These are phyloP conservation scores for Yamagishiella unicocca DNA, from an alignment of 139 green algal genomes.

Conservation along the genomic window DNA sequence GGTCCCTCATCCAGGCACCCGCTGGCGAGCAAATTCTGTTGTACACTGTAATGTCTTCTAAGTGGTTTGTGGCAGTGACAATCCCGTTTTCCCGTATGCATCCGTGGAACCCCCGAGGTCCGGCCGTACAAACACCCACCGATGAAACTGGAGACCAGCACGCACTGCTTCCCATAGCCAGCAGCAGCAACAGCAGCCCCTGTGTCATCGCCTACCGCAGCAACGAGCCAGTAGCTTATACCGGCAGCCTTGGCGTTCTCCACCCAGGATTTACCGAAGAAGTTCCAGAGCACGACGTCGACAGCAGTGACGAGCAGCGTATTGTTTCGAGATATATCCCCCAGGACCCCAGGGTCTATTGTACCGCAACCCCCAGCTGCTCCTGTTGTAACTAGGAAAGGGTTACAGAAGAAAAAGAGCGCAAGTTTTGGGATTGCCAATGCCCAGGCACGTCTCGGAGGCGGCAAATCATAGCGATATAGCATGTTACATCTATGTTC, in stretches of 20 bases:
- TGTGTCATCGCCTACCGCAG: slow-evolving; percentile 3
- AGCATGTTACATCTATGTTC: too few relatives aligned
- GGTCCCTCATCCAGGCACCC: not conserved
- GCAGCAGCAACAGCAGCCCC: not conserved
- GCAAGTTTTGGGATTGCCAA: too few relatives aligned
- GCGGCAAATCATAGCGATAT: too few relatives aligned
- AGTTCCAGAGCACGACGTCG: not conserved
- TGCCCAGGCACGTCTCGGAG: too few relatives aligned
- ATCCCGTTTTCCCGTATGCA: too few relatives aligned
- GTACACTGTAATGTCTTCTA: not conserved
- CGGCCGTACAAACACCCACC: too few relatives aligned
- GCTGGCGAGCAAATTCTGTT: not conserved
- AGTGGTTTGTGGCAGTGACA: too few relatives aligned
- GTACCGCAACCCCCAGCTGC: too few relatives aligned
- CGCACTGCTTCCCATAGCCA: not conserved
- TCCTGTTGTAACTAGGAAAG: too few relatives aligned
- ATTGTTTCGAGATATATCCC: not conserved
- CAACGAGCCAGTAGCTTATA: slow-evolving; percentile 34
- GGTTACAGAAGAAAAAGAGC: too few relatives aligned
- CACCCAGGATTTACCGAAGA: slow-evolving; percentile 27
- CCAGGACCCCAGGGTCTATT: too few relatives aligned
- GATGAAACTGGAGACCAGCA: not conserved
- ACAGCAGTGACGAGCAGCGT: slow-evolving; percentile 6
- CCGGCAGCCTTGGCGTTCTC: not conserved
- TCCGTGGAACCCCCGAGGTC: too few relatives aligned